Conservation (phyloP, 2,329 filamentous ascomycete genomes). For the Exophiala aquamarina region DNA sequence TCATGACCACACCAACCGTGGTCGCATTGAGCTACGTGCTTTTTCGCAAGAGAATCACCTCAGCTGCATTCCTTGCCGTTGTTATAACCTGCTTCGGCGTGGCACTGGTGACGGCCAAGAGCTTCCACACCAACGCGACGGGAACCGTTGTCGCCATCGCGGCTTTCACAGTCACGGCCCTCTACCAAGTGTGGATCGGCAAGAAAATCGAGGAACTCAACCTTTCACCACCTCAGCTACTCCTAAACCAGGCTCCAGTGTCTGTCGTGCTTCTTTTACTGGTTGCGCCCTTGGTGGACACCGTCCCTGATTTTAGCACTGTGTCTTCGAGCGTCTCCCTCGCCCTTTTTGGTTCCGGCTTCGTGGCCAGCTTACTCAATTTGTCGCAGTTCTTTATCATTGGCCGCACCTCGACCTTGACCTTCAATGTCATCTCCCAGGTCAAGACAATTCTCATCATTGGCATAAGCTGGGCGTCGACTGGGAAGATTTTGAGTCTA, state of each 20-base stretch:
- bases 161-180: conserved; percentile 11
- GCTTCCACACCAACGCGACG: conserved; percentile 3
- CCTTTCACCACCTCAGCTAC: conserved; percentile 6
- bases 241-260: conserved; percentile 16
- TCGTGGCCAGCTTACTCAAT: conserved; percentile 11
- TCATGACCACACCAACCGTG: conserved; percentile 18
- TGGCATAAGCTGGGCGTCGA: conserved; percentile 8
- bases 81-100: conserved; percentile 56
- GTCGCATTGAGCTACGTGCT: conserved; percentile 13
- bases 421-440: conserved; percentile 15
- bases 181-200: conserved; percentile 19
- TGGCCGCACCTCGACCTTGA: conserved; percentile 7
- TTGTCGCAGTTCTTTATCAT: conserved; percentile 17
- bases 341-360: conserved; percentile 7
- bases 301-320: conserved; percentile 1
- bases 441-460: conserved; percentile 15
- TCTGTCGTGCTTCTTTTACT: conserved; percentile 1
- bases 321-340: conserved; percentile 1
- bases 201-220: conserved; percentile 17
- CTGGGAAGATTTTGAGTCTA: neutral
- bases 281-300: conserved; percentile 8
- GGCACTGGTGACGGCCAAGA: conserved; percentile 45
- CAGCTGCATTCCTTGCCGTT: neutral
- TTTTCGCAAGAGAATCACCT: conserved; percentile 34
- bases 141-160: conserved; percentile 10